Evolutionary conservation across 73 alveolate genomes (phyloP).

Genomic region (Tetrahymena thermophila): DNA sequence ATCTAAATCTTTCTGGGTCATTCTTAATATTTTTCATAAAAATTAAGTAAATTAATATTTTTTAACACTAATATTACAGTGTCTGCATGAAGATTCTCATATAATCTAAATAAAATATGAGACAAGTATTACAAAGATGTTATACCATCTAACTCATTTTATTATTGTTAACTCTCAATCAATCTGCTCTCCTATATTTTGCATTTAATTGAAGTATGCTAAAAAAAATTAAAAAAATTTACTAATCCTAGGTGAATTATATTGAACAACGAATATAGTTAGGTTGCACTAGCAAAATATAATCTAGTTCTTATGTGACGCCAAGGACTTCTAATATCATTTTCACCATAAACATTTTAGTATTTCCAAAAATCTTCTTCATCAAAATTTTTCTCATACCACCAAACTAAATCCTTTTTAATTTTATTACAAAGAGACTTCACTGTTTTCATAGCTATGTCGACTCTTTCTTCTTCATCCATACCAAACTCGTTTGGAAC

Average conservation of each 20-base stretch:
- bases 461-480: conserved; percentile 59
- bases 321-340: conserved; percentile 70
- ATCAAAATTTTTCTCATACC: conserved; percentile 56
- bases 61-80: neutral
- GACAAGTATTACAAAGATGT: conserved; percentile 29
- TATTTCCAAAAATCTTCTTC: conserved; percentile 57
- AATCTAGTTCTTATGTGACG: conserved; percentile 88
- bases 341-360: conserved; percentile 74
- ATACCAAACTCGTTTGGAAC: conserved; percentile 92
- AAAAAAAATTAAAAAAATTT: neutral
- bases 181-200: neutral
- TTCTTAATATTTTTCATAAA: neutral
- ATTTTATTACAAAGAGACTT: conserved; percentile 68
- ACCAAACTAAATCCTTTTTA: conserved; percentile 75
- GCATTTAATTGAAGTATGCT: neutral
- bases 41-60: neutral
- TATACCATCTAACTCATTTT: conserved; percentile 19
- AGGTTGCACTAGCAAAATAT: conserved; percentile 85
- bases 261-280: conserved; percentile 76
- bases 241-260: conserved; percentile 57
- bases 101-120: conserved; percentile 26
- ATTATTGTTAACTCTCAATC: conserved; percentile 15
- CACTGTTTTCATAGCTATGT: conserved; percentile 64
- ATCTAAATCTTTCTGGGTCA: conserved; percentile 41
- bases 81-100: conserved; percentile 38